phyloP scores from a whole-genome alignment of 352 stramenopile genomes.

The Phytophthora sojae region DNA sequence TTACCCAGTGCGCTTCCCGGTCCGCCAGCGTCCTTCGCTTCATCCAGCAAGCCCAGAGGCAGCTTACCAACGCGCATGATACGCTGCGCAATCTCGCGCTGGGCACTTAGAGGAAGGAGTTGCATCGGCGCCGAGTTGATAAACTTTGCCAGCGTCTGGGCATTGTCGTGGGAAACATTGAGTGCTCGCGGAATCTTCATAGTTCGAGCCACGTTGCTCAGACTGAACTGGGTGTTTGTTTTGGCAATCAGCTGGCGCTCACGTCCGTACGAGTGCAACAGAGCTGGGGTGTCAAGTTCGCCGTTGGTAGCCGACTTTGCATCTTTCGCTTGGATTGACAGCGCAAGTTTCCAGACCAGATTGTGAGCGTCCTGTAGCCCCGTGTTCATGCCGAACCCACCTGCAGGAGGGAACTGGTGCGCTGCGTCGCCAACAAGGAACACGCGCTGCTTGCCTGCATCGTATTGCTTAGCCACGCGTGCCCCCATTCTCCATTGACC shows the following conservation, averaged over 20 bases:
- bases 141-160: slow-evolving; percentile 59
- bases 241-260: slow-evolving; percentile 81
- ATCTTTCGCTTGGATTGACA: slow-evolving; percentile 49
- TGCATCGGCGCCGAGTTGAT: slow-evolving; percentile 77
- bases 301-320: background rate
- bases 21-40: slow-evolving; percentile 29
- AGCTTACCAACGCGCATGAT: slow-evolving; percentile 77
- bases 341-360: slow-evolving; percentile 92
- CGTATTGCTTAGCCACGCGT: slow-evolving; percentile 90
- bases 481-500: slow-evolving; percentile 94
- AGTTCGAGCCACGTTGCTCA: slow-evolving; percentile 87
- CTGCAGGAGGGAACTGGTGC: slow-evolving; percentile 93
- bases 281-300: slow-evolving; percentile 20
- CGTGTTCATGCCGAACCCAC: slow-evolving; percentile 95
- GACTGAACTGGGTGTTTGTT: slow-evolving; percentile 81
- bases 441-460: slow-evolving; percentile 56
- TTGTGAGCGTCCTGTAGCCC: slow-evolving; percentile 94
- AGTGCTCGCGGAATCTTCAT: slow-evolving; percentile 86
- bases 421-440: slow-evolving; percentile 94
- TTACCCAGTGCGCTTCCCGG: slow-evolving; percentile 57
- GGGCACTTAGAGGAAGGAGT: slow-evolving; percentile 54
- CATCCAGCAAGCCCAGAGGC: slow-evolving; percentile 65
- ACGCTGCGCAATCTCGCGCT: slow-evolving; percentile 70
- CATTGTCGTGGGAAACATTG: slow-evolving; percentile 85
- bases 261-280: slow-evolving; percentile 85